Conservation (phyloP, 2,329 filamentous ascomycete genomes). For the Elsinoe fawcettii region DNA sequence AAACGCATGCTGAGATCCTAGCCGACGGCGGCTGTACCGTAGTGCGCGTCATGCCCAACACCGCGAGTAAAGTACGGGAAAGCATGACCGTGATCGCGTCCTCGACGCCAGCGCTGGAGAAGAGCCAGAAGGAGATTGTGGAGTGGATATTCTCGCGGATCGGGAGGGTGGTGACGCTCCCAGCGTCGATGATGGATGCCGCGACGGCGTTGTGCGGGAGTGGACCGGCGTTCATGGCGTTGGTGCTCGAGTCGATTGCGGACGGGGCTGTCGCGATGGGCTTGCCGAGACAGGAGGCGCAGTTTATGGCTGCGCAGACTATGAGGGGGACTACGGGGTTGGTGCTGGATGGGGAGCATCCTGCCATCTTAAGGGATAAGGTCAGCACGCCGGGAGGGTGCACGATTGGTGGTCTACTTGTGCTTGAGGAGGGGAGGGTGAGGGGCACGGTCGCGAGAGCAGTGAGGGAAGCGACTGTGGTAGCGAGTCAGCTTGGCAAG, state of each 20-base stretch:
- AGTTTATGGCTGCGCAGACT: slow-evolving; percentile 69
- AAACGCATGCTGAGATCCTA: slow-evolving; percentile 40
- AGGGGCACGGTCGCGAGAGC: slow-evolving; percentile 60
- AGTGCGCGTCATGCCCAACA: slow-evolving; percentile 79
- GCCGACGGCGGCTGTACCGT: slow-evolving; percentile 51
- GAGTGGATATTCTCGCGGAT: slow-evolving; percentile 72
- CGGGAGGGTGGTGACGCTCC: slow-evolving; percentile 61
- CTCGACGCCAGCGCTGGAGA: slow-evolving; percentile 49
- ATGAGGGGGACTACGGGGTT: slow-evolving; percentile 66
- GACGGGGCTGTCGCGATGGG: slow-evolving; percentile 76
- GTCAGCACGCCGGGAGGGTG: slow-evolving; percentile 72
- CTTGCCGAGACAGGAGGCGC: slow-evolving; percentile 62
- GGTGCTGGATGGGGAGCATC: slow-evolving; percentile 65
- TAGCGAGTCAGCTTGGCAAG: slow-evolving; percentile 58
- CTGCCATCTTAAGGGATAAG: slow-evolving; percentile 65
- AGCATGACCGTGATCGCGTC: slow-evolving; percentile 71
- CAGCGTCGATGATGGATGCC: slow-evolving; percentile 61
- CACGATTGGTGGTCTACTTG: slow-evolving; percentile 65
- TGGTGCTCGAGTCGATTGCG: slow-evolving; percentile 66
- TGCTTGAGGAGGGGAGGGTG: slow-evolving; percentile 64
- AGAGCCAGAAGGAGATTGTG: slow-evolving; percentile 49
- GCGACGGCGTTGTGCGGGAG: slow-evolving; percentile 67
- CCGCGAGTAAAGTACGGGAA: slow-evolving; percentile 67
- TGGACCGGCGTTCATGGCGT: slow-evolving; percentile 66
- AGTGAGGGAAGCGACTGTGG: slow-evolving; percentile 61